phyloP scores from a whole-genome alignment of 441 rosid species.

The Aquilaria agallochum region DNA sequence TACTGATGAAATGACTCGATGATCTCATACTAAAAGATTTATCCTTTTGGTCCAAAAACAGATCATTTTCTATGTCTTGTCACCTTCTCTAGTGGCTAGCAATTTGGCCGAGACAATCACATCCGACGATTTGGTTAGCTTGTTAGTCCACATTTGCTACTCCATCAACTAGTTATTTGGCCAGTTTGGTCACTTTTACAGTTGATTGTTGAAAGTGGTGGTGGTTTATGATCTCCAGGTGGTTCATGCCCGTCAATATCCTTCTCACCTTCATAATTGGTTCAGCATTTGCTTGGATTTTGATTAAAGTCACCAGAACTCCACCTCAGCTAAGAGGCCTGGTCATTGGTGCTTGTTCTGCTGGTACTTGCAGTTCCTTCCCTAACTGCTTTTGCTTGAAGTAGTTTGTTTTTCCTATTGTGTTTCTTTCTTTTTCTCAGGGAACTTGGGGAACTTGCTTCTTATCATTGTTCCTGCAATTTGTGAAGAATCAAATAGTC shows the following conservation, averaged over 20 bases:
- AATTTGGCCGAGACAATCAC: slow-evolving; percentile 45
- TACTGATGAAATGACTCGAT: too few species aligned
- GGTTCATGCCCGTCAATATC: slow-evolving; percentile 45
- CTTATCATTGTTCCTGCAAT: slow-evolving; percentile 35
- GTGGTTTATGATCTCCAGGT: slow-evolving; percentile 15
- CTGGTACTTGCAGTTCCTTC: slow-evolving; percentile 21
- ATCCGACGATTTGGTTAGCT: slow-evolving; percentile 30
- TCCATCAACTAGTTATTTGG: background rate
- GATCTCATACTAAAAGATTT: too few species aligned
- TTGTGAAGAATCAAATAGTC: slow-evolving; percentile 31
- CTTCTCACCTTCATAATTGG: slow-evolving; percentile 31
- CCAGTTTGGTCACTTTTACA: background rate
- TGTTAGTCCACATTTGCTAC: slow-evolving; percentile 28
- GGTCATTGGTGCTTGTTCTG: slow-evolving; percentile 34
- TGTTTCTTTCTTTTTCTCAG: slow-evolving; percentile 4
- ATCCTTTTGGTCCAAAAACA: slow-evolving; percentile 11
- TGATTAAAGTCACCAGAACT: slow-evolving; percentile 28
- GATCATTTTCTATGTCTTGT: slow-evolving; percentile 54
- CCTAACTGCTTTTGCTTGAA: too few species aligned
- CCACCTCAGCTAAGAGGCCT: slow-evolving; percentile 32
- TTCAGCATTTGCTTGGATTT: slow-evolving; percentile 33
- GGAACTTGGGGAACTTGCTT: slow-evolving; percentile 37
- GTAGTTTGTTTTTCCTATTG: too few species aligned
- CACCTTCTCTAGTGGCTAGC: slow-evolving; percentile 46
- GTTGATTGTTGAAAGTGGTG: background rate